Evolutionary conservation across 179 eudicot genomes (phyloP).

Genomic region (Vitellaria paradoxa): DNA sequence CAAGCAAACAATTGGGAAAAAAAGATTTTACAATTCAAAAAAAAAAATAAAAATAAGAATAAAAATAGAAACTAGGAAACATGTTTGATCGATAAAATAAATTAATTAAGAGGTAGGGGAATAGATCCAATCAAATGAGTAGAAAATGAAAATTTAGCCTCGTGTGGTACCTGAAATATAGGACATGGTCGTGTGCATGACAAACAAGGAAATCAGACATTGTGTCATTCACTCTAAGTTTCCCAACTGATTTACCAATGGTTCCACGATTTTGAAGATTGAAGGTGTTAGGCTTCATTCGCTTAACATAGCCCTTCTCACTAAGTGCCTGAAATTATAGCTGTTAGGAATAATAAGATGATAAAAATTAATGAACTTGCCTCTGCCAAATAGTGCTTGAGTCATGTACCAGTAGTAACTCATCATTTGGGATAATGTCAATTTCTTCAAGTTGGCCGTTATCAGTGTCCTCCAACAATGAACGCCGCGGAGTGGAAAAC

Average conservation of each 20-base stretch:
- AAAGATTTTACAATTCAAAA: background rate
- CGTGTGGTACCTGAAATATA: conserved; percentile 74
- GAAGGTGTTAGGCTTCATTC: conserved; percentile 90
- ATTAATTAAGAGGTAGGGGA: background rate
- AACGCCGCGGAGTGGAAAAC: conserved; percentile 83
- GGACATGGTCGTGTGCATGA: conserved; percentile 82
- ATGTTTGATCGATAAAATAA: too few relatives aligned
- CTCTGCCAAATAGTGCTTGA: background rate
- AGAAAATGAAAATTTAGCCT: background rate
- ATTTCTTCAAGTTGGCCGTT: conserved; percentile 85
- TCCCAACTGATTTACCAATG: conserved; percentile 94
- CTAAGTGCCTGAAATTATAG: conserved; percentile 67
- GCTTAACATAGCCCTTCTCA: conserved; percentile 93
- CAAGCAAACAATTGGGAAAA: background rate
- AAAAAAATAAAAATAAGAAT: background rate
- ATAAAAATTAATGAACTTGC: background rate
- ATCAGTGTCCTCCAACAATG: conserved; percentile 77
- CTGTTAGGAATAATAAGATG: conserved; percentile 8
- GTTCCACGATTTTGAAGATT: conserved; percentile 90
- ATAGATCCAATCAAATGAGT: background rate
- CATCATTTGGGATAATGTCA: conserved; percentile 95
- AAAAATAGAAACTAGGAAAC: background rate
- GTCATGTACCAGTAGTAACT: conserved; percentile 73
- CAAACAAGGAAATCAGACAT: conserved; percentile 97
- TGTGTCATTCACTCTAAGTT: conserved; percentile 82